Evolutionary conservation across 345 rosid species (phyloP), one percentile per base, ranked within the genome.

Genomic region (Anacardium occidentale): DNA sequence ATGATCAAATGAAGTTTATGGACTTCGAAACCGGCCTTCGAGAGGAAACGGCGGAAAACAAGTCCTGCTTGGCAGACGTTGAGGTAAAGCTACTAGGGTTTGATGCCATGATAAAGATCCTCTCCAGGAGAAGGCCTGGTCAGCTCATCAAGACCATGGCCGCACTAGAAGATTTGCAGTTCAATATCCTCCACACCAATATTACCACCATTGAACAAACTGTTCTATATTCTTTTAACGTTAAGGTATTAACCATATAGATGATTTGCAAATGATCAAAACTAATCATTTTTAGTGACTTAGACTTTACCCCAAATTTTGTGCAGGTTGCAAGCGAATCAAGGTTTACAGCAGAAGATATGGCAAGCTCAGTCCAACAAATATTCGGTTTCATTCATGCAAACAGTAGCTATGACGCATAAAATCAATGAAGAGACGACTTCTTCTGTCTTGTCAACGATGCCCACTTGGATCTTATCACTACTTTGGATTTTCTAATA

Each of bases 151-250:
- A 85, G 69, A 80, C 91, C 52, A 95, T 92, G 9, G 98, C 99
- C 42, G 99, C 97, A n/a, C 83, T 95, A 4, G 92, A 95, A 73
- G 98, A 91, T 83, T 83, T 95, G 83, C 94, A 89, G 81, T 91
- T 95, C 74, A 92, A 78, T 52, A 87, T 95, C 47, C 91, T 92
- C 45, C 98, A 92, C 75, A 89, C 96, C 77, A 95, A 91, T 78
- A 95, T 95, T 75, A 92, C 99, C 65, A 92, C 97, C 80, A 91
- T 92, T 70, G 98, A 92, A 69, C 98, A 92, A 80, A 95, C 97
- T 13, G 98, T 95, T 56, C 91, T 95, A 18, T 92, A 92, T 78
- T 95, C 99, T 58, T 92, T 95, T 67, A 95, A 88, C 58, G 98
- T 89, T 82, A 95, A 92, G 96, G 99, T 89, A 82, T 55, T 18